A percentile compares a stretch with the other conserved stretches of the same genome.
Conservation (phyloP, 345 rosid genomes). For the Populus ilicifolia region DNA sequence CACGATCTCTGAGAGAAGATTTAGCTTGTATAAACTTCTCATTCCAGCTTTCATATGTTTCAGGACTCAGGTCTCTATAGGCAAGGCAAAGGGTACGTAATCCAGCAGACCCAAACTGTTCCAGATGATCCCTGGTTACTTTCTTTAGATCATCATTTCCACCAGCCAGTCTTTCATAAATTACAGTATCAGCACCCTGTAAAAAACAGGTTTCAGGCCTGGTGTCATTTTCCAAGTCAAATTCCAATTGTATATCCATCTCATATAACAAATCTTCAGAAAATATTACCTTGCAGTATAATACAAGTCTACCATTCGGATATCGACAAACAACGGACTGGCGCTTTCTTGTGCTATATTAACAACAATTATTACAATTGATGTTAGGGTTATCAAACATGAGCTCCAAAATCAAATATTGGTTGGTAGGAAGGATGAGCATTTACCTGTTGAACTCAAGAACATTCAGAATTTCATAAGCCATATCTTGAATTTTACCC, state of each 20-base stretch:
- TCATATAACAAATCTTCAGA: conserved; percentile 11
- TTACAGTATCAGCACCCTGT: conserved; percentile 98
- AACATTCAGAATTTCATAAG: conserved; percentile 93
- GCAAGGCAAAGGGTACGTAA: conserved; percentile 98
- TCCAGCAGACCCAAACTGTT: conserved; percentile 93
- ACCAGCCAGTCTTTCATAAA: conserved; percentile 78
- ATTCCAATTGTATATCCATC: conserved; percentile 2
- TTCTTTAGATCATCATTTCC: conserved; percentile 68
- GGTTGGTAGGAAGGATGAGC: conserved; percentile 2
- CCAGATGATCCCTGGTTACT: conserved; percentile 82
- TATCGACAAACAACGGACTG: conserved; percentile 98
- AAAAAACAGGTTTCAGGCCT: conserved; percentile 27
- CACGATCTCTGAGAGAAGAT: conserved; percentile 91
- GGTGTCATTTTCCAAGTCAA: conserved; percentile 29
- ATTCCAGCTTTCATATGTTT: conserved; percentile 85
- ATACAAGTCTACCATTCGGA: conserved; percentile 91
- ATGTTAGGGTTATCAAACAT: conserved; percentile 14
- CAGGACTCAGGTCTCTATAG: conserved; percentile 69
- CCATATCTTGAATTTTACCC: conserved; percentile 77
- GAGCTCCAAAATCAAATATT: conserved; percentile 5
- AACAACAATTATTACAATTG: conserved; percentile 15
- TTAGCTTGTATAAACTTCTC: conserved; percentile 96
- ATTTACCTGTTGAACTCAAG: conserved; percentile 96
- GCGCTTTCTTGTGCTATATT: conserved; percentile 91
- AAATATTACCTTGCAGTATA: conserved; percentile 87